Evolutionary conservation across 2,329 filamentous ascomycete species (phyloP).

Genomic region (Zymoseptoria tritici): DNA sequence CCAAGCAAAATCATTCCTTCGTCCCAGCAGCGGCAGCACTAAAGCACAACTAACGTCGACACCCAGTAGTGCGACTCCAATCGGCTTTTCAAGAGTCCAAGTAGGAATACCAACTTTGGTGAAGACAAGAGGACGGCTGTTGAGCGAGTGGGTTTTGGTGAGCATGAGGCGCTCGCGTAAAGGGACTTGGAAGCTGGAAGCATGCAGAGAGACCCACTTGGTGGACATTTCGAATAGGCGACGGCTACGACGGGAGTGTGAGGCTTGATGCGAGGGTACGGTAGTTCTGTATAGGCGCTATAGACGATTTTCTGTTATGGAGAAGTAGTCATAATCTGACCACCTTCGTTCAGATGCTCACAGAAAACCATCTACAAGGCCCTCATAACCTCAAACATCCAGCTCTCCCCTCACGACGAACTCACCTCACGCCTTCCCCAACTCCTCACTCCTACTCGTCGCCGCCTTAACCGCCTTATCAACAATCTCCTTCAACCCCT

Average conservation of each 20-base stretch:
- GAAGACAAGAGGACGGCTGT: background rate
- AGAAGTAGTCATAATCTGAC: background rate
- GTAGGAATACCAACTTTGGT: background rate
- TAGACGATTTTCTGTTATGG: background rate
- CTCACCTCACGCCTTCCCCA: constrained; percentile 6
- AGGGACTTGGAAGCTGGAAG: background rate
- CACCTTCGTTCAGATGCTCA: background rate
- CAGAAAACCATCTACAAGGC: background rate
- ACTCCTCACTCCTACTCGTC: constrained; percentile 18
- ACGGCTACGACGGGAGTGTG: background rate
- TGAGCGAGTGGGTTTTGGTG: background rate
- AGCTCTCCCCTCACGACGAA: background rate
- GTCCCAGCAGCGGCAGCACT: background rate
- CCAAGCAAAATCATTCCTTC: background rate
- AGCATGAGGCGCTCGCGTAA: background rate
- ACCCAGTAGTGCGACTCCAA: background rate
- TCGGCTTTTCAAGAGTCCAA: background rate
- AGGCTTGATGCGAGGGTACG: background rate
- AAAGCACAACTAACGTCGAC: background rate
- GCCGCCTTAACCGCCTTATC: constrained; percentile 24
- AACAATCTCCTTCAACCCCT: constrained; percentile 18
- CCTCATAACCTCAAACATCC: background rate
- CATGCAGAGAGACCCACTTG: background rate
- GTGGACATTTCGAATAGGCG: background rate
- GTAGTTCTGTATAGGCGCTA: background rate